A percentile compares a stretch with the other conserved stretches of the same genome.
Conservation (phyloP, 345 rosid species). For the Linum lewisii region DNA sequence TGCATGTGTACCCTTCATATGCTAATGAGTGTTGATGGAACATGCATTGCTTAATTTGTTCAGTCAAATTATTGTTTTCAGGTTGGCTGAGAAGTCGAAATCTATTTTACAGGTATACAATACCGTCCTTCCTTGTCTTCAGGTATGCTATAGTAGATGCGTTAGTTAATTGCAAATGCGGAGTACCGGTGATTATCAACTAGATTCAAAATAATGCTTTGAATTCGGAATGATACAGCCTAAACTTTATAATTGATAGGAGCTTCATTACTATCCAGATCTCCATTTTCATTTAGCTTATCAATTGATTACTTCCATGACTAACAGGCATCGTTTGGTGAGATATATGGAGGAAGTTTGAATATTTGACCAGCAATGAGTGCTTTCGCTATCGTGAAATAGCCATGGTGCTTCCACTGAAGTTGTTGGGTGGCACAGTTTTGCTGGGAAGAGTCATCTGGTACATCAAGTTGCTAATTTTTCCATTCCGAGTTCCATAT, state of each 20-base stretch:
- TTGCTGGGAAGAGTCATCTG: not conserved
- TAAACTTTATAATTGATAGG: not conserved
- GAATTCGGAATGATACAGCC: not conserved
- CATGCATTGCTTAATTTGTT: not conserved
- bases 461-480: not conserved
- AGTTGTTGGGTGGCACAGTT: not conserved
- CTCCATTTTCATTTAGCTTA: not conserved
- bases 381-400: not conserved
- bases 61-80: slow-evolving; percentile 18
- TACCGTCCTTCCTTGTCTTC: slow-evolving; percentile 44
- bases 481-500: too few relatives aligned
- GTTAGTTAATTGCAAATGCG: not conserved
- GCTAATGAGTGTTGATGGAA: not conserved
- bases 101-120: slow-evolving; percentile 37
- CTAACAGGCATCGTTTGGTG: slow-evolving; percentile 48
- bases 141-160: slow-evolving; percentile 32
- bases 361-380: slow-evolving; percentile 12
- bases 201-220: not conserved
- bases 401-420: not conserved
- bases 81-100: slow-evolving; percentile 44
- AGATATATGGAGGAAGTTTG: slow-evolving; percentile 68
- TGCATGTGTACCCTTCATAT: not conserved
- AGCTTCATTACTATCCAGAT: not conserved
- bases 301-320: not conserved
- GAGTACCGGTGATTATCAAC: not conserved